Evolutionary conservation across 2,329 filamentous ascomycete species (phyloP), one percentile per base, ranked within the genome.

Genomic region (Fusarium fujikuroi): DNA sequence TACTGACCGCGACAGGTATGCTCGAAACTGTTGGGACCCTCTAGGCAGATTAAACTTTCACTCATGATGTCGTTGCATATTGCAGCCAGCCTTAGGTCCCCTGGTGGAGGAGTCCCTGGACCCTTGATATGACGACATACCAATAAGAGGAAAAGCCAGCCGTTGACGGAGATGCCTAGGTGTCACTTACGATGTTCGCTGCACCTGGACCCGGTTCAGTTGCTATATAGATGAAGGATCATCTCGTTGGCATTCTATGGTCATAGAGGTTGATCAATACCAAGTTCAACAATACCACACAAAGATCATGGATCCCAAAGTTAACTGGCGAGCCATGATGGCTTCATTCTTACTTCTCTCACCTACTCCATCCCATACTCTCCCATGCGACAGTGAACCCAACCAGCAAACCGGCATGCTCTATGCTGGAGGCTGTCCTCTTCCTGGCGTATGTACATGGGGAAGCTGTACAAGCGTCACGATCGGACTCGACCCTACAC

Each of bases 401-500:
- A 43, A 58, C 15, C 63, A 66, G 15, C 21, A 59, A 16, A 54
- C 42, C 1, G 36, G 34, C 32, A 58, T 59, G 25, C 66, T 73
- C 4, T 73, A 73, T 37, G 68, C 52, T 40, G 72, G 69, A 18
- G 71, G 71, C 3, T 75, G 73, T 56, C 66, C 73, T 9, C 25
- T 71, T 8, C 62, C 72, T 28, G 61, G 65, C 8, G 56, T 75
- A 9, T 75, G 73, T 3, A 60, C 61, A 18, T 73, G 69, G 69
- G 65, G 69, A 15, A 73, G 50, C 23, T 75, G 72, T 43, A 73
- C 73, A 15, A 75, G 49, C 14, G 56, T 53, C 11, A 75, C 72
- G 18, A 62, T 75, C 23, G 72, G 70, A 56, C 59, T 75, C 3
- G 72, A 75, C 15, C 61, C 61, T 9, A 56, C 15, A 9, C 42